Evolutionary conservation across 2,329 filamentous ascomycete genomes (phyloP).

Genomic region (Colletotrichum sp.): DNA sequence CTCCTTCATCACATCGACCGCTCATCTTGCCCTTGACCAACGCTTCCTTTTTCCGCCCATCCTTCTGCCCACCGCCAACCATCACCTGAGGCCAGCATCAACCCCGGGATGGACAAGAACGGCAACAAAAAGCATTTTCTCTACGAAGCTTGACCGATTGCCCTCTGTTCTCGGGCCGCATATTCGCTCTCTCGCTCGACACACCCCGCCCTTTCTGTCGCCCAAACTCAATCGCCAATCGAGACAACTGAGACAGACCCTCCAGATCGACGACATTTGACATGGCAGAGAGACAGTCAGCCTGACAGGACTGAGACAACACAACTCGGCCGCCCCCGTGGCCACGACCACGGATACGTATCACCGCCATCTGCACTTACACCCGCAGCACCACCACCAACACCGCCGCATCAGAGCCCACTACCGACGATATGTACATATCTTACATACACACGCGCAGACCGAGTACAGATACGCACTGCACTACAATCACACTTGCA

Average conservation of each 20-base stretch:
- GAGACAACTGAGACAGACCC: constrained; percentile 14
- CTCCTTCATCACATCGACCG: constrained; percentile 6
- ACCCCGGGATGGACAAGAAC: neutral
- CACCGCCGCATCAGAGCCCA: neutral
- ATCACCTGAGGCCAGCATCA: neutral
- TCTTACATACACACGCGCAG: neutral
- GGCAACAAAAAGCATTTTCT: neutral
- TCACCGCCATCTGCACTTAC: neutral
- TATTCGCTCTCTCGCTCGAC: neutral
- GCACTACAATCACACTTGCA: neutral
- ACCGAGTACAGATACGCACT: neutral
- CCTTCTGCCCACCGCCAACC: neutral
- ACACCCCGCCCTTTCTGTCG: neutral
- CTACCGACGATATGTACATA: neutral
- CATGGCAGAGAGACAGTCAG: neutral
- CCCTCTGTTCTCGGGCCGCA: neutral
- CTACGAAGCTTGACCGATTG: neutral
- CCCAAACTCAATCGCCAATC: constrained; percentile 11
- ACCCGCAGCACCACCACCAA: neutral
- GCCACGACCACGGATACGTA: neutral
- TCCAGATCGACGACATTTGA: constrained; percentile 12
- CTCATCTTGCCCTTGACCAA: neutral
- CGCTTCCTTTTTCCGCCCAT: neutral
- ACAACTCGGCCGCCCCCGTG: neutral
- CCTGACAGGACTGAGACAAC: constrained; percentile 10